Base-by-base conservation (phyloP, 2,329 filamentous ascomycete species). In the Ophiostoma himal-ulmi region DNA sequence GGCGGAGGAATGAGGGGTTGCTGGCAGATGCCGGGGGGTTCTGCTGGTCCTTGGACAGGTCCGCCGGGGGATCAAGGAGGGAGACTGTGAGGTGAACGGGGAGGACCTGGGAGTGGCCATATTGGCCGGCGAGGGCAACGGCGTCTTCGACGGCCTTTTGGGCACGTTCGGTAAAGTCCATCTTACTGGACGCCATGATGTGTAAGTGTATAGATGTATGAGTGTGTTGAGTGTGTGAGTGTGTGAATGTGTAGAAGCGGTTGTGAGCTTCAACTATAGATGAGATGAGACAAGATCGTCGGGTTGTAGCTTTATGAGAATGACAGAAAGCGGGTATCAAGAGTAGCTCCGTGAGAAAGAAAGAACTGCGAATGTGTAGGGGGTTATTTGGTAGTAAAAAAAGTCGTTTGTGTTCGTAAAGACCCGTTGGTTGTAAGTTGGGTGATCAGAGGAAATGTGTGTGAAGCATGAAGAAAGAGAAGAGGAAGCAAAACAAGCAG, bases 141-240 rank as follows among this genome's bases (percentile, higher is more conserved):
- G 94, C 92, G 79, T 97, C 93, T 77, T 91, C 88, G 78, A 99
- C 85, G 77, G 94, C 91, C 83, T 94, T 92, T 78, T 94, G 91
- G 75, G 92, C 95, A 81, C 91, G 85, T 81, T 98, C 94, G 75
- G 95, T 99, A 79, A 97, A 97, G 79, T 96, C 90, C 89, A 94
- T 92, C 77, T 89, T 87, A 69, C 89, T 87, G 69, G 89, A 86
- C 80, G 86, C 87, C 91, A 93, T 71, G 57, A 34, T 60, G 22
- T 30, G 10, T 30, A 26, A 14, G 26, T 65, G 10, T 41, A 36
- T 70, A 64, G 44, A 30, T 39, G 22, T 92, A 67, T 74, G 70
- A 73, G 72, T 71, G 75, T 66, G n/a, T 57, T n/a, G n/a, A n/a
- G n/a, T n/a, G n/a, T n/a, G n/a, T n/a, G n/a, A n/a, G 72, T 73